Base-by-base conservation (phyloP, 179 eudicot genomes). In the Beta macrorhiza region DNA sequence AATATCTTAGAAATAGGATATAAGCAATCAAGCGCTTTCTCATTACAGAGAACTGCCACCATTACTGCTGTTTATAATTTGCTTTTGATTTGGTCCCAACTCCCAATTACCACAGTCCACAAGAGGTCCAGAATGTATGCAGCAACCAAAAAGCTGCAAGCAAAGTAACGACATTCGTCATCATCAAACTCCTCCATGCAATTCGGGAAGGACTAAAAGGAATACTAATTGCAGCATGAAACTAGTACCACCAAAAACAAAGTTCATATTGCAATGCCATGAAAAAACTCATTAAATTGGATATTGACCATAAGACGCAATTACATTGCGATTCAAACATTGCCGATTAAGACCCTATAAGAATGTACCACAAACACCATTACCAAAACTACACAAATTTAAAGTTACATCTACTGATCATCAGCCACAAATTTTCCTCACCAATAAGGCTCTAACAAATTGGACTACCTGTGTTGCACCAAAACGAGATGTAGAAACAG, bases 71-170 rank as follows among this genome's bases (percentile, higher is more conserved):
- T 53, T 17, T 37, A 16, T 32, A 29, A 29, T 44, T 72, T 69
- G 25, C 56, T 37, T 55, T 12, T 12, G 61, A 63, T 61, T 49
- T 49, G n/a, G 4, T 29, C 42, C 11, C 6, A 52, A 52, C 19
- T 11, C 44, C 32, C 32, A 29, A 29, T 29, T 29, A 29, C 32
- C 32, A 29, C 32, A 29, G 32, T 29, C 32, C 71, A 12, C 4
- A 76, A 16, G 57, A 59, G 45, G 42, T 78, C 63, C 16, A 61
- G 17, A 58, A 49, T 15, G 15, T 62, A 29, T 44, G 59, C 7
- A 10, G 29, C 22, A 76, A 61, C 49, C 55, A 56, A 44, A 75
- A 81, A 72, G 65, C 45, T 51, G 61, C 72, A 73, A 63, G 67
- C 57, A 32, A 47, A 61, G 10, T 49, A 51, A 79, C 17, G 3